phyloP scores from a whole-genome alignment of 495 filamentous ascomycete species.

The Aspergillus funiculosus region DNA sequence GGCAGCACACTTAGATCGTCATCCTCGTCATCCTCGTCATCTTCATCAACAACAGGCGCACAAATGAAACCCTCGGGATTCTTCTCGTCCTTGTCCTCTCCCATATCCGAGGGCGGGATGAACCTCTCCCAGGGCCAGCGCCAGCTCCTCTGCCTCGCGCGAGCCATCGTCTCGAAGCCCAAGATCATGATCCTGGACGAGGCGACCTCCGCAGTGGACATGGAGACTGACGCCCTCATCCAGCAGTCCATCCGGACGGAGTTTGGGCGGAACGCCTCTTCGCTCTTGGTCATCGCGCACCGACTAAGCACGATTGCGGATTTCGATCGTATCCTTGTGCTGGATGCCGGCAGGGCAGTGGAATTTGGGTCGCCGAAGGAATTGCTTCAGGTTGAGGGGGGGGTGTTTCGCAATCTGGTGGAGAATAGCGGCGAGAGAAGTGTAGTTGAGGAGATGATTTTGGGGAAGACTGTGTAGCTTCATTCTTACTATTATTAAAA shows the following conservation, averaged over 20 bases:
- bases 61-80: constrained; percentile 52
- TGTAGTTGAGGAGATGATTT: constrained; percentile 51
- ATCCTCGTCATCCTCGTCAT: constrained; percentile 18
- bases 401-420: constrained; percentile 67
- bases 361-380: constrained; percentile 69
- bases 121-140: constrained; percentile 85
- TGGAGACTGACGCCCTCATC: constrained; percentile 76
- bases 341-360: constrained; percentile 66
- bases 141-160: constrained; percentile 82
- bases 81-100: constrained; percentile 53
- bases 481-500: not conserved
- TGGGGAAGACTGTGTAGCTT: not conserved
- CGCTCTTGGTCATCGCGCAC: constrained; percentile 83
- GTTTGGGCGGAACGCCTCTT: constrained; percentile 61
- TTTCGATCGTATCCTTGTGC: constrained; percentile 77
- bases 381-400: constrained; percentile 52
- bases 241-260: constrained; percentile 77
- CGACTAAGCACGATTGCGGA: constrained; percentile 80
- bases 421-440: constrained; percentile 68
- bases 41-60: constrained; percentile 22
- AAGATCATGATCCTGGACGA: constrained; percentile 89
- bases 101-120: constrained; percentile 68
- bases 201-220: constrained; percentile 84
- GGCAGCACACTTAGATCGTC: constrained; percentile 16
- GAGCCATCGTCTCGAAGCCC: constrained; percentile 73